phyloP scores from a whole-genome alignment of 352 stramenopile genomes.

The Blastocystis sp. region DNA sequence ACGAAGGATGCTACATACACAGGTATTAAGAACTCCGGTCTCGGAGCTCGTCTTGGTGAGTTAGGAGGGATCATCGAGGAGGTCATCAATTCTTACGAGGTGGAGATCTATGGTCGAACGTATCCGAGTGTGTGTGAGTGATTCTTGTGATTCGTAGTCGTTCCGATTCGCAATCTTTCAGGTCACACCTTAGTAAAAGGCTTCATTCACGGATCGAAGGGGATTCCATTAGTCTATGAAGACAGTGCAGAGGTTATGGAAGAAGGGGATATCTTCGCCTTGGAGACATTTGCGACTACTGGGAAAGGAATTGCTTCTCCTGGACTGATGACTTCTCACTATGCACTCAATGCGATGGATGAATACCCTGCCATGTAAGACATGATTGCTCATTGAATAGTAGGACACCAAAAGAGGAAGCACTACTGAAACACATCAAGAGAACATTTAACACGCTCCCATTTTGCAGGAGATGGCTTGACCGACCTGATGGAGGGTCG shows the following conservation, averaged over 20 bases:
- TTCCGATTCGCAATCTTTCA: conserved; percentile 92
- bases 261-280: conserved; percentile 91
- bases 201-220: conserved; percentile 87
- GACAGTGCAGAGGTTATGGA: conserved; percentile 81
- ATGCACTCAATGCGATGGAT: not conserved
- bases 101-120: conserved; percentile 88
- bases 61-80: conserved; percentile 89
- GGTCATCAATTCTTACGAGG: conserved; percentile 93
- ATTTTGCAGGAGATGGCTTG: conserved; percentile 94
- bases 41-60: conserved; percentile 88
- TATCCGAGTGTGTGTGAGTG: conserved; percentile 76
- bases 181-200: conserved; percentile 87
- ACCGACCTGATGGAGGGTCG: conserved; percentile 90
- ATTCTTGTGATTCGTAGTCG: conserved; percentile 68
- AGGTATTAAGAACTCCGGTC: conserved; percentile 82
- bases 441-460: conserved; percentile 96
- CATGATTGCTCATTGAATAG: conserved; percentile 70
- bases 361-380: not conserved
- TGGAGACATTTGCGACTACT: conserved; percentile 88
- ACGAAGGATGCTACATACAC: conserved; percentile 85
- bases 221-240: conserved; percentile 87
- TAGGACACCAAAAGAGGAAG: conserved; percentile 76
- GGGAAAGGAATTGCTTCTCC: conserved; percentile 62
- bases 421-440: conserved; percentile 91
- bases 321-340: not conserved